Evolutionary conservation across 345 rosid species (phyloP), one percentile per base, ranked within the genome.

Genomic region (Carallia pectinifolia): DNA sequence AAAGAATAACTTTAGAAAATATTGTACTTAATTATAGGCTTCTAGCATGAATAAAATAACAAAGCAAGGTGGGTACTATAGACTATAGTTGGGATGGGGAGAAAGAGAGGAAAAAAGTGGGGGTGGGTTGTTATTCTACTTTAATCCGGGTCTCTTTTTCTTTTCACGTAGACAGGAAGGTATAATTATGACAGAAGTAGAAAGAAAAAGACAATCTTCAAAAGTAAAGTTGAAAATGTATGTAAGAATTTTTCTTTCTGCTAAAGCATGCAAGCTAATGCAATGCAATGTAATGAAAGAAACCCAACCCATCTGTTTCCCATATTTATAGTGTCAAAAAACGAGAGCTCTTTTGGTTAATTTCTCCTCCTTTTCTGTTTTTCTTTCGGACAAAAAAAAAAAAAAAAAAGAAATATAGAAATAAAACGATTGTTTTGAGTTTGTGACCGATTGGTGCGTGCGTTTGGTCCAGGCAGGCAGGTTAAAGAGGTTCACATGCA

Each of bases 91-190:
- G 23, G 23, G 23, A 23, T 23, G 23, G 23, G 23, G 23, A 23
- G 23, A 23, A 23, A 23, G 23, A 23, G 23, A 23, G 23, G 23
- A 23, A 23, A 23, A 23, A 23, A 23, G 23, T 23, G 23, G 23
- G 23, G 23, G 23, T 23, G 23, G 23, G 23, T 23, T 23, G 23
- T 23, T 64, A 65, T 67, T 47, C 72, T 64, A 19, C 80, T 67
- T 75, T 56, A 38, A 84, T 81, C 36, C 81, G 0, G 1, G 5
- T 7, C 7, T 38, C 40, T 38, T 3, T 13, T 12, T 44, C 3
- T 3, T 44, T 84, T 81, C 88, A 77, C 89, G 85, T 87, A 81
- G 88, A 87, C 82, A 85, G 73, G 86, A 90, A 87, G 94, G 86
- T 75, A 70, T 78, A 71, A 85, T 88, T 84, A 92, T 90, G 90